phyloP scores from a whole-genome alignment of 1,284 basidiomycete species.

The Mycena sp. region DNA sequence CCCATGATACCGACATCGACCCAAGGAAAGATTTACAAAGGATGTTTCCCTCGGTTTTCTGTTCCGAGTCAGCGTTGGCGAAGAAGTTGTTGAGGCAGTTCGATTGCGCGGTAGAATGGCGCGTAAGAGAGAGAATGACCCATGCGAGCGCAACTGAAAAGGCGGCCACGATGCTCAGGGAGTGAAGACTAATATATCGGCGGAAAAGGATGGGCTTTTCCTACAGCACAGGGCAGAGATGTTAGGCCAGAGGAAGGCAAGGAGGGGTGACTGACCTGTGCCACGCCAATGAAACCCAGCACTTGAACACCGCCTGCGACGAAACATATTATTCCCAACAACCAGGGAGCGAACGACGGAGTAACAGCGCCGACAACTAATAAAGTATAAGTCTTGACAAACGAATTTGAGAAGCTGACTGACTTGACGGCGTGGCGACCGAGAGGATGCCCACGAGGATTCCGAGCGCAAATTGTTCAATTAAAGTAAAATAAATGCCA shows the following conservation, averaged over 20 bases:
- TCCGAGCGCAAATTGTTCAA: slow-evolving; percentile 78
- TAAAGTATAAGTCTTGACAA: slow-evolving; percentile 11
- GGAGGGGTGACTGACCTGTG: slow-evolving; percentile 58
- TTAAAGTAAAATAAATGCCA: slow-evolving; percentile 84
- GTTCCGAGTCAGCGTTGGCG: slow-evolving; percentile 44
- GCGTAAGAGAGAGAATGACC: slow-evolving; percentile 79
- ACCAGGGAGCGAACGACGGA: slow-evolving; percentile 75
- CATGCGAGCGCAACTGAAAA: slow-evolving; percentile 85
- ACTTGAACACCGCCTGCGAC: slow-evolving; percentile 77
- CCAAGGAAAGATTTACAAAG: slow-evolving; percentile 91
- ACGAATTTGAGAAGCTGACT: slow-evolving; percentile 41
- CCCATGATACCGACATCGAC: slow-evolving; percentile 92
- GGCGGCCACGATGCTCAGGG: slow-evolving; percentile 61
- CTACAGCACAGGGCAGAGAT: slow-evolving; percentile 47
- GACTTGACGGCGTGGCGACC: slow-evolving; percentile 82
- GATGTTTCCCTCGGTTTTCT: slow-evolving; percentile 64
- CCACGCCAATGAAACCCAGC: slow-evolving; percentile 85
- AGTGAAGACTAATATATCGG: slow-evolving; percentile 79
- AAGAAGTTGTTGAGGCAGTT: slow-evolving; percentile 76
- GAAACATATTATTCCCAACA: slow-evolving; percentile 82
- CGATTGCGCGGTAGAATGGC: slow-evolving; percentile 75
- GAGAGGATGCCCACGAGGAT: slow-evolving; percentile 81
- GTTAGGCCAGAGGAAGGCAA: not conserved
- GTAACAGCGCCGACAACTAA: slow-evolving; percentile 87
- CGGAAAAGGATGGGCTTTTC: slow-evolving; percentile 83